Evolutionary conservation across 169 alveolate genomes (phyloP).

Genomic region (Plasmodium gallinaceum): DNA sequence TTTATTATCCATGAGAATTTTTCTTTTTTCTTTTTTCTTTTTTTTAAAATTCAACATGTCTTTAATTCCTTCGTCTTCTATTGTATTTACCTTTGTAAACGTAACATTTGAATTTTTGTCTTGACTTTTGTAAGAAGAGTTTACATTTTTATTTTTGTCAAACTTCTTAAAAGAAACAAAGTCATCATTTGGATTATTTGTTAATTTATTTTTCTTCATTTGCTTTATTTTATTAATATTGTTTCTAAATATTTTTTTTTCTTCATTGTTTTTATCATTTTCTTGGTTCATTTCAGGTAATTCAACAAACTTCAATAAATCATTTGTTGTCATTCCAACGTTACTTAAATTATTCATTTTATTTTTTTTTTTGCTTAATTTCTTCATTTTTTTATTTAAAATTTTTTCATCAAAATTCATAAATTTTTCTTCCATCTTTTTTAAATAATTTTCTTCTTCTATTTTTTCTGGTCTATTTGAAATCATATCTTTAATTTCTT

Average conservation of each 20-base stretch:
- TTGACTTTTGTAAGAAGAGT: constrained; percentile 13
- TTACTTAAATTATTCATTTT: constrained; percentile 60
- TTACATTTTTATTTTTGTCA: constrained; percentile 56
- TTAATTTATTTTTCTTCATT: constrained; percentile 54
- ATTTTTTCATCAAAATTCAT: constrained; percentile 71
- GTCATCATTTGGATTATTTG: constrained; percentile 54
- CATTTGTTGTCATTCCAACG: constrained; percentile 75
- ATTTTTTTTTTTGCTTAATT: constrained; percentile 47
- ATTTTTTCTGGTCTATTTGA: constrained; percentile 78
- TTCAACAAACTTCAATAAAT: constrained; percentile 76
- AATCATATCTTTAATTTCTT: constrained; percentile 71
- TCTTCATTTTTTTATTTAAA: constrained; percentile 56
- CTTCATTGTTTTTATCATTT: constrained; percentile 22
- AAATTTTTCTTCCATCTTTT: constrained; percentile 77
- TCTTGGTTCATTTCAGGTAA: constrained; percentile 59
- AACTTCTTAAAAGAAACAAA: constrained; percentile 76
- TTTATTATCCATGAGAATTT: constrained; percentile 21
- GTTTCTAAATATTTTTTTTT: constrained; percentile 65
- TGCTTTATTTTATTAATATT: constrained; percentile 71
- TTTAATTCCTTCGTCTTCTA: constrained; percentile 75
- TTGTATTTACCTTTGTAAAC: not conserved
- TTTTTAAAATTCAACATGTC: constrained; percentile 74
- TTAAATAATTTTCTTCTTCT: constrained; percentile 79
- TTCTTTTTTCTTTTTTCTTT: constrained; percentile 74
- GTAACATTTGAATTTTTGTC: constrained; percentile 46